phyloP scores from a whole-genome alignment of 345 rosid species.

The Isatis tinctoria region DNA sequence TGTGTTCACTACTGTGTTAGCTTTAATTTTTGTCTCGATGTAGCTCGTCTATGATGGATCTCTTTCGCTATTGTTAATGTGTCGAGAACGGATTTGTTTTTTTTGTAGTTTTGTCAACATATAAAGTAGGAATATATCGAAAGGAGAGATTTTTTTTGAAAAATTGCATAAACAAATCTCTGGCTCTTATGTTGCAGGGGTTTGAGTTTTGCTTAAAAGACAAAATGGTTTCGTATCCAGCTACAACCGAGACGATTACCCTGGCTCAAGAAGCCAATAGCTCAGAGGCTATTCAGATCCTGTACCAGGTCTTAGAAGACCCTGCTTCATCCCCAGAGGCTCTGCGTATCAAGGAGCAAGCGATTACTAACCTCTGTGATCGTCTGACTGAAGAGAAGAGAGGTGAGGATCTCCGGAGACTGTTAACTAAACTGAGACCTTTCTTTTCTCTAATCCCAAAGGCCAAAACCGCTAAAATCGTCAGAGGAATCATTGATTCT shows the following conservation, averaged over 20 bases:
- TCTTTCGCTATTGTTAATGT: not conserved
- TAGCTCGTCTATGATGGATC: not conserved
- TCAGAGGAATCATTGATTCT: constrained; percentile 75
- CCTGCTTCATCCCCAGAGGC: constrained; percentile 88
- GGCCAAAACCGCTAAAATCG: constrained; percentile 95
- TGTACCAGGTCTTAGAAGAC: constrained; percentile 62
- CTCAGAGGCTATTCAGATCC: constrained; percentile 63
- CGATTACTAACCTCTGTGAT: constrained; percentile 72
- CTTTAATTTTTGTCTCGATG: not conserved
- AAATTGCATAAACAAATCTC: not conserved
- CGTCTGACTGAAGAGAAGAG: constrained; percentile 70
- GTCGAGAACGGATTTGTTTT: not conserved
- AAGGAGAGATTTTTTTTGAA: not conserved
- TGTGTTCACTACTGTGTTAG: not conserved
- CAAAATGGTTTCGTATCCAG: constrained; percentile 35
- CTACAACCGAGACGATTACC: constrained; percentile 62
- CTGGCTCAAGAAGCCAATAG: constrained; percentile 76
- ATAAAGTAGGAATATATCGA: not conserved
- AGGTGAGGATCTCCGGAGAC: constrained; percentile 75
- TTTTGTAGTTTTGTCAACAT: not conserved
- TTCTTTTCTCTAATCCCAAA: constrained; percentile 85
- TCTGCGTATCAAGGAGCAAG: constrained; percentile 75
- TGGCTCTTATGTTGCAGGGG: constrained; percentile 26
- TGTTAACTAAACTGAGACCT: constrained; percentile 77
- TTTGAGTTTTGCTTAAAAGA: constrained; percentile 37